Evolutionary conservation across 2,329 filamentous ascomycete species (phyloP).

Genomic region (Claviceps purpurea): DNA sequence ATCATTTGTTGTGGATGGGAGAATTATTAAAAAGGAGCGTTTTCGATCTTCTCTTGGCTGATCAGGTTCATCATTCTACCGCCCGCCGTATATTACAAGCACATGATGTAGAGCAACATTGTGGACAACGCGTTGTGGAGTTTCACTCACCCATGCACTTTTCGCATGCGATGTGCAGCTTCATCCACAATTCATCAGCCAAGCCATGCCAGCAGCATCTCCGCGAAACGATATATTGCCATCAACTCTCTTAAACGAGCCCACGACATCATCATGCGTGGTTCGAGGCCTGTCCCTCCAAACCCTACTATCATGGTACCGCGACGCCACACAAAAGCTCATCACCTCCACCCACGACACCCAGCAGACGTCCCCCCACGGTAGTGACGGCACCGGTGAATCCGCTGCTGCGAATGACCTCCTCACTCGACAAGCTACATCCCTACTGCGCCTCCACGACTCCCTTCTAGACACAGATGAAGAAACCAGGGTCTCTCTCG

Average conservation of each 20-base stretch:
- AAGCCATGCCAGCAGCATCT: neutral
- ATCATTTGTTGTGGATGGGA: no score
- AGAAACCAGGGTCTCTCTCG: neutral
- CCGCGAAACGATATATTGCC: neutral
- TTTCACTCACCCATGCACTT: no score
- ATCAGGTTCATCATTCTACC: no score
- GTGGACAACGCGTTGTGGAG: no score
- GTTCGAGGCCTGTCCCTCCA: neutral
- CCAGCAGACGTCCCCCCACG: neutral
- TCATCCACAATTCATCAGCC: neutral
- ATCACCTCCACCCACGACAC: neutral
- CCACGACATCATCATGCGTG: neutral
- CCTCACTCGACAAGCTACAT: slow-evolving; percentile 16
- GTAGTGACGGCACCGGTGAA: neutral
- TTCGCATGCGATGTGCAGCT: no score
- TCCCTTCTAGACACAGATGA: neutral
- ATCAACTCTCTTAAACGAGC: neutral
- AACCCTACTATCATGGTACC: slow-evolving; percentile 12
- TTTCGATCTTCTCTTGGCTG: no score
- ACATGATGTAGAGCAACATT: no score
- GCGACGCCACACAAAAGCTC: slow-evolving; percentile 11
- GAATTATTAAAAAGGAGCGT: no score
- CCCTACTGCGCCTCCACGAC: slow-evolving; percentile 13
- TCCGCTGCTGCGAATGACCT: slow-evolving; percentile 14
- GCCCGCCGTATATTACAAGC: no score